Base-by-base conservation (phyloP, 2,329 filamentous ascomycete species). In the Fusarium xyrophilum region DNA sequence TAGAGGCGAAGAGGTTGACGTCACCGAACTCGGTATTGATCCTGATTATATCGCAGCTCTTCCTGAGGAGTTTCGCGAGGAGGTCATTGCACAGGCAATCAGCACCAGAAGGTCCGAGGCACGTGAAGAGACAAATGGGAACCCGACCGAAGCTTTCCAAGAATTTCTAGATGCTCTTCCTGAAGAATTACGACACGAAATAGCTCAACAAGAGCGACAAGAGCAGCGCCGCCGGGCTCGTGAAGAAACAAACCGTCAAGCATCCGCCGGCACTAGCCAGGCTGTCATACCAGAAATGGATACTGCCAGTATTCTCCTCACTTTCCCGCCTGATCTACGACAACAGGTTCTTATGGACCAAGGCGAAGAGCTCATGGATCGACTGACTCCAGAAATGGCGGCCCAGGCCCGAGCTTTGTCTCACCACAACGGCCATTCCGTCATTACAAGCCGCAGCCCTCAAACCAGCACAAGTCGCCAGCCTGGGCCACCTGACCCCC, bases 161-260 rank as follows among this genome's bases (percentile, higher is more conserved):
- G 94, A 97, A 74, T 99, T 99, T 79, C 84, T 99, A 14, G 93
- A 97, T 76, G 96, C 95, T 12, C 84, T 99, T 23, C 96, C 96
- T 2, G 89, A 92, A 23, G 94, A 98, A 57, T 91, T 99, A 56
- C 92, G 96, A 35, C 85, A 92, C 68, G 96, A 99, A 76, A 89
- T 99, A 67, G 88, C 97, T 36, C 91, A 96, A 74, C 92, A 97
- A 77, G 96, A 99, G 81, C 89, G 91, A 53, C 88, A 91, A 76
- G 95, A 97, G 75, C 91, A 93, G 68, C 93, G 95, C 61, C 91
- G 94, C 42, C 90, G 93, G 46, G 92, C 97, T 74, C 91, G 93
- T 55, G 93, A 97, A 74, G 91, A 93, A 74, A 87, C 88, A 48
- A 91, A 91, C 60, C 89, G 93, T 60, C 88, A 90, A 75, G 85